Base-by-base conservation (phyloP, 306 rosid species). In the Prinsepia uniflora region DNA sequence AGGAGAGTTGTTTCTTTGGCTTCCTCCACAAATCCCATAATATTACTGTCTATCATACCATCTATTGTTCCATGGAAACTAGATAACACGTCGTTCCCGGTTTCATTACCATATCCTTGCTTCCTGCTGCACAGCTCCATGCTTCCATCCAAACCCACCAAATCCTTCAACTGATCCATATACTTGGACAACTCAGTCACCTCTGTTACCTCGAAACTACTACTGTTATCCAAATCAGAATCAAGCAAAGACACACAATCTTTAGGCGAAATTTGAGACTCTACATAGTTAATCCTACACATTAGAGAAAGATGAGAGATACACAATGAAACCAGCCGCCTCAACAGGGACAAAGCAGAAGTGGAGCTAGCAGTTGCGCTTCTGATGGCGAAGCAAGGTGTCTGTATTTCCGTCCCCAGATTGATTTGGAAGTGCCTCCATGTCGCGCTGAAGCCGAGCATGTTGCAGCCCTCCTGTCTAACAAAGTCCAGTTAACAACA, bases 381-480 rank as follows among this genome's bases (percentile, higher is more conserved):
- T 91, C 70, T 88, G 72, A 60, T 65, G 80, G 75, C 91, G 88
- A 34, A 91, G 92, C 63, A 91, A 84, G 49, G 65, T 11, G n/a
- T 88, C 96, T 0, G 85, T 71, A 36, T 70, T 83, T 39, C 72
- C 57, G 81, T 88, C 96, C 52, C 87, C 96, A 58, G 70, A 80
- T 13, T 55, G 86, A 78, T 82, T 85, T 41, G 97, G 97, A 72
- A 83, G 61, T 19, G 90, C 92, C 81, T 91, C 96, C 92, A 91
- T 75, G 90, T 88, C 87, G 0, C 22, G 68, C 15, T 45, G 83
- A 60, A 75, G 19, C 54, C 65, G 74, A 42, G 45, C 45, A 6
- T 67, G 83, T 56, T 63, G 76, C 63, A 46, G 70, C 77, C 81
- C 84, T 72, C 75, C 94, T 88, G 90, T 88, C 94, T 88, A 86